Base-by-base conservation (phyloP, 2,329 filamentous ascomycete species). In the Ophiostoma ips region DNA sequence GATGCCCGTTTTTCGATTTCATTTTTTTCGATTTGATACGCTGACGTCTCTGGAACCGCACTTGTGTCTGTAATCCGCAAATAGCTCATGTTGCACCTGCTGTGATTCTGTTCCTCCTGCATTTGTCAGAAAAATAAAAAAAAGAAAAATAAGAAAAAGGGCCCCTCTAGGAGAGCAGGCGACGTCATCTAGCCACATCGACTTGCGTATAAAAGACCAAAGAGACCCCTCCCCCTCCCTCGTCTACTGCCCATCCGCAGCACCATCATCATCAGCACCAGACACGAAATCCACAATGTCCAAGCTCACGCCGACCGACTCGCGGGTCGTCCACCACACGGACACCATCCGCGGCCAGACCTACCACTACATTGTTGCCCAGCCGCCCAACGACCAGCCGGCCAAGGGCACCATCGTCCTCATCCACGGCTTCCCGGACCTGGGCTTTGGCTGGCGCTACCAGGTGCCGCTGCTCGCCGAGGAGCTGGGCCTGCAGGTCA, bases 371-470 rank as follows among this genome's bases (percentile, higher is more conserved):
- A 69, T 80, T 52, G 63, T 79, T 30, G 72, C 71, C 40, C 6
- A 5, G 21, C 69, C 75, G 57, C 73, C 78, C 2, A 56, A 63
- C 57, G 61, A 63, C 41, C 61, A 65, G 50, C 46, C 56, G n/a
- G 11, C 36, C n/a, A 59, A 51, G 34, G 55, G 52, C 46, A 66
- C 63, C 16, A 55, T 61, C 37, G 48, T 66, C 9, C 67, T 75
- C 11, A 52, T 85, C 60, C 84, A 88, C 65, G 89, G 89, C 56
- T 94, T 82, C 67, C 89, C 89, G 0, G 88, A 95, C 65, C 66
- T 92, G 16, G 77, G 79, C 9, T 80, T 88, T 61, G 87, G 84
- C 61, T 96, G 90, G 90, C 82, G 89, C 54, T 83, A 86, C 66
- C 89, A 95, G 65, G 84, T 95, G 53, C 88, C 89, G 0, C 66